phyloP scores from a whole-genome alignment of 495 filamentous ascomycete genomes.

The Hypoxylon lenormandii region DNA sequence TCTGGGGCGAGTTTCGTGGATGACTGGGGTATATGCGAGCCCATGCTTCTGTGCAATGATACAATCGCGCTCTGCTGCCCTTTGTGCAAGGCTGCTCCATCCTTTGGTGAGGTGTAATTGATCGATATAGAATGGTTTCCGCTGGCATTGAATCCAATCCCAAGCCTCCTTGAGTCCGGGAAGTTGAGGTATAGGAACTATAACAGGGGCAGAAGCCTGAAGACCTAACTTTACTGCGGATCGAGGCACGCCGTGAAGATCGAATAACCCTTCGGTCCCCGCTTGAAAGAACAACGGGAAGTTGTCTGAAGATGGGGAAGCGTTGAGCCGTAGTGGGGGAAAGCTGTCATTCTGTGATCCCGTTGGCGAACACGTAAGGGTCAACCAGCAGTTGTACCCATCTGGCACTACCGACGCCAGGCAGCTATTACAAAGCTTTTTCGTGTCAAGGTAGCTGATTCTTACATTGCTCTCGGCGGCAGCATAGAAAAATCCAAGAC shows the following conservation, averaged over 20 bases:
- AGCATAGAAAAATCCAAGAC: conserved; percentile 4
- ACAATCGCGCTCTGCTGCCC: conserved; percentile 4
- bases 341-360: neutral
- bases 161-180: neutral
- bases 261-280: neutral
- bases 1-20: neutral
- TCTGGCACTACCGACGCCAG: neutral
- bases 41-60: conserved; percentile 7
- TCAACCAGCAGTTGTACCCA: conserved; percentile 3
- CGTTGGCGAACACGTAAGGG: neutral
- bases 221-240: neutral
- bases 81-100: conserved; percentile 3
- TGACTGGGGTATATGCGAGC: neutral
- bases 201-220: neutral
- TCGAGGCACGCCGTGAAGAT: neutral
- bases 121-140: conserved; percentile 16
- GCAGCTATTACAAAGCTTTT: conserved; percentile 1
- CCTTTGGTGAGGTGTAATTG: conserved; percentile 14
- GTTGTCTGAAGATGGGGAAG: neutral
- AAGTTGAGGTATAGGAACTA: neutral
- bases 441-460: conserved; percentile 6
- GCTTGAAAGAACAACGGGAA: neutral
- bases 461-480: neutral
- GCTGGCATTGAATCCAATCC: conserved; percentile 7
- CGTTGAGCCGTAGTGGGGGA: neutral